Evolutionary conservation across 1,284 basidiomycete species (phyloP), one percentile per base, ranked within the genome.

Genomic region (Apiotrichum veenhuisii): DNA sequence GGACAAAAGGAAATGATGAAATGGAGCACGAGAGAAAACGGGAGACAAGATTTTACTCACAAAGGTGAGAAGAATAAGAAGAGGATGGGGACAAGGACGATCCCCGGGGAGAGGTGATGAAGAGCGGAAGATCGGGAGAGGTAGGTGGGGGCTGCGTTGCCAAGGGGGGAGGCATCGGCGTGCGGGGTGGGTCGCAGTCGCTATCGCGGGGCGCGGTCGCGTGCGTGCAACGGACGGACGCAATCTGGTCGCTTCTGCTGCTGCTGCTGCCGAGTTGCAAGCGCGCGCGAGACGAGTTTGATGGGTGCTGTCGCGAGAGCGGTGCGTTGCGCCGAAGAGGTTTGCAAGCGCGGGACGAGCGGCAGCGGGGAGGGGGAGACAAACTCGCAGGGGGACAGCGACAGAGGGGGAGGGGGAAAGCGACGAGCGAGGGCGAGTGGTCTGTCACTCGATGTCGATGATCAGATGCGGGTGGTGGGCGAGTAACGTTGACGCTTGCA

Each of bases 91-190:
- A 33, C 44, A 52, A 34, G 26, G 58, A 42, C 41, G 49, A 54
- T 50, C 40, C 54, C 55, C 55, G 50, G 22, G 46, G 30, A 30
- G 30, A 49, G 20, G 52, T 33, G 44, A 54, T 30, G 43, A 52
- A 40, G 40, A 42, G 45, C 42, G 49, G 51, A 45, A 46, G 48
- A 44, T 54, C n/a, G 27, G 53, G 58, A 44, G 47, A 44, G 38
- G 51, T 38, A 43, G 43, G 44, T 42, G 46, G 41, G 30, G n/a
- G 54, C 12, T 46, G 42, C 42, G 48, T 33, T n/a, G 47, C 54
- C 57, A 57, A 54, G 60, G 54, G 57, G 44, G 60, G 60, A 58
- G 60, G 60, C 60, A 62, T 62, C 57, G 52, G 60, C 60, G 60
- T 51, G 57, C 54, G 51, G 30, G 48, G 50, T 41, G n/a, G 20